Conservation (phyloP, 2,329 filamentous ascomycete genomes). For the Colletotrichum paranaense region DNA sequence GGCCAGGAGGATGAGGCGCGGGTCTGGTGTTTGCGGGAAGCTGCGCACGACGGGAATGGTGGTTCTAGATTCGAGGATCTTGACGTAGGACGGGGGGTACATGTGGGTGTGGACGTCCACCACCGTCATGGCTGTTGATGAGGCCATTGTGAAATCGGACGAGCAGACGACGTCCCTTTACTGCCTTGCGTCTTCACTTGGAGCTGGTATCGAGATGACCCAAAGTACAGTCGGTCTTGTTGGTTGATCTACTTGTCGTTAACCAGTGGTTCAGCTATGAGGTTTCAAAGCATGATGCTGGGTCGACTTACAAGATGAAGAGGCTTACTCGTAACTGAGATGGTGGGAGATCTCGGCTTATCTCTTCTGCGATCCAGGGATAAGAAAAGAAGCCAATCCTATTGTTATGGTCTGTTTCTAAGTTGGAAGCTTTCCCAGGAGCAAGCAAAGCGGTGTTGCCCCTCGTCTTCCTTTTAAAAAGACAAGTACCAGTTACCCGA, state of each 20-base stretch:
- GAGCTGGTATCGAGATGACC: neutral
- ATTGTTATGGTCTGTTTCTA: neutral
- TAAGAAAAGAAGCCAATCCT: too few species aligned
- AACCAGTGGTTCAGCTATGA: neutral
- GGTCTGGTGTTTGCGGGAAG: slow-evolving; percentile 66
- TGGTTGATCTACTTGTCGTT: neutral
- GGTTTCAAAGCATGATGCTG: neutral
- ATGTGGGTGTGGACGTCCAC: slow-evolving; percentile 79
- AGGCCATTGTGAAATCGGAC: slow-evolving; percentile 44
- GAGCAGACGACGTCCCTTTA: neutral
- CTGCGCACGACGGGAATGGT: slow-evolving; percentile 78
- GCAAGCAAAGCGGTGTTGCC: neutral
- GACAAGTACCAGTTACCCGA: slow-evolving; percentile 26
- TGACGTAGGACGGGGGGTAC: slow-evolving; percentile 73
- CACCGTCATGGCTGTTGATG: slow-evolving; percentile 51
- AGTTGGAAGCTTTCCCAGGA: slow-evolving; percentile 9
- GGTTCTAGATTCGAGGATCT: slow-evolving; percentile 67
- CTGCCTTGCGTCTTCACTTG: neutral
- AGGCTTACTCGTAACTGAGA: slow-evolving; percentile 3
- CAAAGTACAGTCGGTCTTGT: neutral
- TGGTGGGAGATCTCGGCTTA: slow-evolving; percentile 1
- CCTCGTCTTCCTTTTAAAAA: neutral
- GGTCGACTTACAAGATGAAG: slow-evolving; percentile 2
- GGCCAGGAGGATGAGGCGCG: slow-evolving; percentile 74
- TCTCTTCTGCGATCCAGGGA: too few species aligned